Evolutionary conservation across 2,329 filamentous ascomycete species (phyloP).

Genomic region (Aspergillus novofumigatus): DNA sequence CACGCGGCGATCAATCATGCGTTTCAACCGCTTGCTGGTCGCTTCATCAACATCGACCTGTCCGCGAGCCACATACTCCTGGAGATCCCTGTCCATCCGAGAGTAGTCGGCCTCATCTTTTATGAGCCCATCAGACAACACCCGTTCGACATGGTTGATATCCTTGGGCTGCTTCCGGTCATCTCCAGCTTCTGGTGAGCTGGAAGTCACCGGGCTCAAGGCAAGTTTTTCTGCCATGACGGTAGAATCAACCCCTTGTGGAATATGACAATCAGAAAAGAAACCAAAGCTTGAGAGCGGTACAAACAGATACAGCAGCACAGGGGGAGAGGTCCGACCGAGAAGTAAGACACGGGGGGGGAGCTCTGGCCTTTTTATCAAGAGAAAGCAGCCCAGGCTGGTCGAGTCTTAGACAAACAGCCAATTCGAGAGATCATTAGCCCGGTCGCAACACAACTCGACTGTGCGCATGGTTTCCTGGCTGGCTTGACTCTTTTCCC

Average conservation of each 20-base stretch:
- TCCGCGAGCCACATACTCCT: conserved; percentile 60
- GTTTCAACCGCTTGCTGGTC: conserved; percentile 59
- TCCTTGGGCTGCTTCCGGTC: conserved; percentile 17
- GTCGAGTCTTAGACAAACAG: no score
- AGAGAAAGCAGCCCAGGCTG: not conserved
- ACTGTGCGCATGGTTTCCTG: not conserved
- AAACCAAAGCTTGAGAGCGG: not conserved
- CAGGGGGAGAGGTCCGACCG: not conserved
- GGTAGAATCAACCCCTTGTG: not conserved
- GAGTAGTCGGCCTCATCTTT: conserved; percentile 55
- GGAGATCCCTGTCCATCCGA: conserved; percentile 65
- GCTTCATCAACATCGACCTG: conserved; percentile 56
- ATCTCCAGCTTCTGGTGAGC: not conserved
- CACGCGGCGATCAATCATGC: conserved; percentile 63
- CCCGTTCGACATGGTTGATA: conserved; percentile 47
- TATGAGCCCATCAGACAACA: conserved; percentile 45
- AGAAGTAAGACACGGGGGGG: not conserved
- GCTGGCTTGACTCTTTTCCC: conserved; percentile 1
- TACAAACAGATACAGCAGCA: not conserved
- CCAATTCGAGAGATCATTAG: not conserved
- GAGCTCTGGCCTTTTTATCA: not conserved
- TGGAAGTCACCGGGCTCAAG: not conserved
- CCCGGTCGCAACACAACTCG: not conserved
- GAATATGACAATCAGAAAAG: not conserved
- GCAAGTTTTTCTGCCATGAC: not conserved